These are phyloP conservation scores for Geum urbanum DNA, from an alignment of 306 rosid species.

Conservation along the genomic window DNA sequence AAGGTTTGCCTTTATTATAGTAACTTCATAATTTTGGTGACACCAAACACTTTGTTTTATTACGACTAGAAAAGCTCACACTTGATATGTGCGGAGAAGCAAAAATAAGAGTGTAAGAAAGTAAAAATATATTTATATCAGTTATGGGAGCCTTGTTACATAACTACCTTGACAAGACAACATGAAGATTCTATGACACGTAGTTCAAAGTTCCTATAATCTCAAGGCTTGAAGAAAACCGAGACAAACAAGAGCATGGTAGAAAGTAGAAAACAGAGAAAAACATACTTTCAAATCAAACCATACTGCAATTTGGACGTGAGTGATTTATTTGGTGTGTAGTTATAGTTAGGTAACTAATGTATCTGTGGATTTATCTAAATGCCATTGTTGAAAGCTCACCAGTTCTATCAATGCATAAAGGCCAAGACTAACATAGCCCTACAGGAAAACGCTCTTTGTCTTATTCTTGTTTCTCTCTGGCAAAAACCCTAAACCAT, in stretches of 20 bases:
- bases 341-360: slow-evolving; percentile 10
- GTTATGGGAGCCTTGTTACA: not conserved
- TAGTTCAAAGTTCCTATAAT: not conserved
- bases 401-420: not conserved
- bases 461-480: slow-evolving; percentile 1
- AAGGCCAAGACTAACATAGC: not conserved
- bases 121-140: no score
- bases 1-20: no score
- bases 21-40: no score
- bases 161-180: slow-evolving; percentile 8
- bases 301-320: not conserved
- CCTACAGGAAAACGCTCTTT: slow-evolving; percentile 4
- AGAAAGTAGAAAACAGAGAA: not conserved
- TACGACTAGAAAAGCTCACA: no score
- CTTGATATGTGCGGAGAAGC: no score
- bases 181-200: not conserved
- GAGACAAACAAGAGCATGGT: not conserved
- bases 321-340: not conserved
- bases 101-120: no score
- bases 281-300: not conserved
- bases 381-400: not conserved
- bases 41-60: no score
- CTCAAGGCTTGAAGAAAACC: not conserved
- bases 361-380: not conserved
- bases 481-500: slow-evolving; percentile 7